These are phyloP conservation scores for Fomitopsis palustris DNA, from an alignment of 1,284 basidiomycete species.

Conservation along the genomic window DNA sequence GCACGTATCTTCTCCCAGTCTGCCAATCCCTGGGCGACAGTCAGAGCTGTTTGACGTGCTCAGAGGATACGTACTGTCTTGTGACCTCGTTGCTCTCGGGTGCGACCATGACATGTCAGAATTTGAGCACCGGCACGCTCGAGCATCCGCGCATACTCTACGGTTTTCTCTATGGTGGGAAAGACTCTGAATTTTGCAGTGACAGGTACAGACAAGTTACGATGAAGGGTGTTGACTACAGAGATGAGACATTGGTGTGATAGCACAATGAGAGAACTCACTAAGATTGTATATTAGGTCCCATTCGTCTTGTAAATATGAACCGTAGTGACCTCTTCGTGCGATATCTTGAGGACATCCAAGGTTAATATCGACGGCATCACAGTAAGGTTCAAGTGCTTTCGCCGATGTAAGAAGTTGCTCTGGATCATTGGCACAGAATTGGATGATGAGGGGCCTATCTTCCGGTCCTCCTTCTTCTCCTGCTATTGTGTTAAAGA, in stretches of 20 bases:
- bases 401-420: slow-evolving; percentile 75
- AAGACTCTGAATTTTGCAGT: slow-evolving; percentile 97
- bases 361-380: slow-evolving; percentile 94
- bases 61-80: slow-evolving; percentile 42
- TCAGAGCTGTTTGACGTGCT: slow-evolving; percentile 4
- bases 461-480: slow-evolving; percentile 71
- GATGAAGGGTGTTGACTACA: slow-evolving; percentile 81
- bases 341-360: slow-evolving; percentile 98
- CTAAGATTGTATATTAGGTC: slow-evolving; percentile 78
- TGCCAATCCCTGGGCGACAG: slow-evolving; percentile 41
- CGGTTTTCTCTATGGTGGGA: slow-evolving; percentile 80
- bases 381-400: slow-evolving; percentile 72
- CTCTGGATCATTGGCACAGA: slow-evolving; percentile 89
- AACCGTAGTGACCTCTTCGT: slow-evolving; percentile 81
- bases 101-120: slow-evolving; percentile 89
- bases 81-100: slow-evolving; percentile 90
- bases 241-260: slow-evolving; percentile 1
- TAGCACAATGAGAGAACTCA: slow-evolving; percentile 35
- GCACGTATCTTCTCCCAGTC: slow-evolving; percentile 35
- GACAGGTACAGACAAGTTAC: slow-evolving; percentile 83
- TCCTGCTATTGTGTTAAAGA: slow-evolving; percentile 66
- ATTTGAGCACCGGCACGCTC: slow-evolving; percentile 95
- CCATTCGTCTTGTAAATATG: slow-evolving; percentile 95
- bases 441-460: slow-evolving; percentile 90
- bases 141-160: slow-evolving; percentile 93